Evolutionary conservation across 2,329 filamentous ascomycete species (phyloP).

Genomic region (Botrytis sinoallii): DNA sequence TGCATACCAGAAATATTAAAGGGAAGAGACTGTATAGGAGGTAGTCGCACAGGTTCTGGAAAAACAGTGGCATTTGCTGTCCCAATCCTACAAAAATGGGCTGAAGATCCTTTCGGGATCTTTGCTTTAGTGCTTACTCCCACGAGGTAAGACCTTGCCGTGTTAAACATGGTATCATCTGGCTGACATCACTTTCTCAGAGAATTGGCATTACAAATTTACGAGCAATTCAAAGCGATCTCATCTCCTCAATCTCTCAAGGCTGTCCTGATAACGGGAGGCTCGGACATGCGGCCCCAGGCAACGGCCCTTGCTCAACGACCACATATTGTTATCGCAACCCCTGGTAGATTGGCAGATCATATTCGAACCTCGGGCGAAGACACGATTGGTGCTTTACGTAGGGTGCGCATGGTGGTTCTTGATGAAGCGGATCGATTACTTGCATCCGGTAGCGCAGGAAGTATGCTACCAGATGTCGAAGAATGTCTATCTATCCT

Average conservation of each 20-base stretch:
- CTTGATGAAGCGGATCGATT: slow-evolving; percentile 95
- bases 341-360: slow-evolving; percentile 87
- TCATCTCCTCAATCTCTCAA: slow-evolving; percentile 85
- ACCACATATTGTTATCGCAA: slow-evolving; percentile 92
- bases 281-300: slow-evolving; percentile 87
- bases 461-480: slow-evolving; percentile 22
- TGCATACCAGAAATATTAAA: slow-evolving; percentile 92
- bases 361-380: slow-evolving; percentile 89
- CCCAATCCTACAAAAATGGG: slow-evolving; percentile 91
- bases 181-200: slow-evolving; percentile 41
- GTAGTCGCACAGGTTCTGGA: slow-evolving; percentile 90
- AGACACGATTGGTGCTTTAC: slow-evolving; percentile 81
- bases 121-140: slow-evolving; percentile 88
- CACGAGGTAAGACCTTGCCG: slow-evolving; percentile 54
- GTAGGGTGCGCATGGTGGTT: slow-evolving; percentile 78
- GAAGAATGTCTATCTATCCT: slow-evolving; percentile 60
- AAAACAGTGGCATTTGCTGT: slow-evolving; percentile 96
- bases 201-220: slow-evolving; percentile 93
- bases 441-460: slow-evolving; percentile 59
- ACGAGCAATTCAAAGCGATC: slow-evolving; percentile 92
- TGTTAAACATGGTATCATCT: slow-evolving; percentile 1
- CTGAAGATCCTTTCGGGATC: slow-evolving; percentile 86
- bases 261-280: slow-evolving; percentile 84
- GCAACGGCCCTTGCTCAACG: slow-evolving; percentile 77
- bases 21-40: slow-evolving; percentile 91